These are phyloP conservation scores for Plasmodium adleri DNA, from an alignment of 169 alveolate species.

Conservation along the genomic window DNA sequence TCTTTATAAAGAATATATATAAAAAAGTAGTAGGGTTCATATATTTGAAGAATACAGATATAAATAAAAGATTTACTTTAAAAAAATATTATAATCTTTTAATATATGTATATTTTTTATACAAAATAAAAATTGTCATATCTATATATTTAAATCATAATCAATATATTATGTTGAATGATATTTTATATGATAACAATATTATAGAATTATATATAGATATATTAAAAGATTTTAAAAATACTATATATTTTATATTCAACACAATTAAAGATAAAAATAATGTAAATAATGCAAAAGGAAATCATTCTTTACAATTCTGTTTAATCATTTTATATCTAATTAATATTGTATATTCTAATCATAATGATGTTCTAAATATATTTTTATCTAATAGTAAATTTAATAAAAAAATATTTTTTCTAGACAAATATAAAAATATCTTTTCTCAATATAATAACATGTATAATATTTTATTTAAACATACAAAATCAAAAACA, in stretches of 20 bases:
- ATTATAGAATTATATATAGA: conserved; percentile 27
- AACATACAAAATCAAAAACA: background rate
- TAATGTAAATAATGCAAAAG: background rate
- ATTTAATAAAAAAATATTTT: background rate
- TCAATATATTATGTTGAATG: conserved; percentile 22
- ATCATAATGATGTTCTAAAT: conserved; percentile 20
- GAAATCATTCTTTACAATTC: background rate
- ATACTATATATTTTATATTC: conserved; percentile 12
- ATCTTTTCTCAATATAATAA: conserved; percentile 14
- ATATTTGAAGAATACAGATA: conserved; percentile 22
- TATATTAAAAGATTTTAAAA: conserved; percentile 30
- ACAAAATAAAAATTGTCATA: conserved; percentile 38
- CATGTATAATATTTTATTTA: background rate
- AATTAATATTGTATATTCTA: conserved; percentile 23
- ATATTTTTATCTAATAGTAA: background rate
- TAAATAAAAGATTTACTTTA: conserved; percentile 35
- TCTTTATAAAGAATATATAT: conserved; percentile 25
- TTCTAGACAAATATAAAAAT: conserved; percentile 19
- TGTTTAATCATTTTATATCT: conserved; percentile 27
- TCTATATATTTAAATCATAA: conserved; percentile 6
- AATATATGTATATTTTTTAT: conserved; percentile 35
- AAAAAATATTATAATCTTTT: conserved; percentile 42
- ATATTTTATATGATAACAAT: background rate
- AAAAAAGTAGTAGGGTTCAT: conserved; percentile 15
- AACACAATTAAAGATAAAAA: conserved; percentile 16